A percentile compares a stretch with the other conserved stretches of the same genome.
Conservation (phyloP, 164 flowering plant species). For the Tetracentron sinense region DNA sequence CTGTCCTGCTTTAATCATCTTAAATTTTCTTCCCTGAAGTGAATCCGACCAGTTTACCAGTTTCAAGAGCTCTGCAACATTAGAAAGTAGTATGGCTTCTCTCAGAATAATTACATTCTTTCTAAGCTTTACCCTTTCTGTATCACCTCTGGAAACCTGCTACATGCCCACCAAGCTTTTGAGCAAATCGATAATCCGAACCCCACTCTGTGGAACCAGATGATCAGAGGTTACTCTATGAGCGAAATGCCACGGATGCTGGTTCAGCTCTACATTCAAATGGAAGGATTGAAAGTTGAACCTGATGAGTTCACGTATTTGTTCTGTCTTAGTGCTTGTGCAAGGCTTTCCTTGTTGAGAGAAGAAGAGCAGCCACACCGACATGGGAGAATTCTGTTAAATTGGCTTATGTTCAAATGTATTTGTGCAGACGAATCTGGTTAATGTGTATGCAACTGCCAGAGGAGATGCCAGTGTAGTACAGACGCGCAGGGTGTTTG, state of each 20-base stretch:
- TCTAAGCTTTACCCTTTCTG: conserved; percentile 41
- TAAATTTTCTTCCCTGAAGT: not conserved
- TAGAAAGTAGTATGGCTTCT: conserved; percentile 37
- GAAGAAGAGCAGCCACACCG: conserved; percentile 56
- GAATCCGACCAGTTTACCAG: not conserved
- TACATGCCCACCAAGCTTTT: conserved; percentile 32
- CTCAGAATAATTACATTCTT: conserved; percentile 50
- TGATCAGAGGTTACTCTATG: conserved; percentile 44
- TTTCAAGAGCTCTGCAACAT: conserved; percentile 38
- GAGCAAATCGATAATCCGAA: conserved; percentile 33
- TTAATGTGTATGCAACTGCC: conserved; percentile 41
- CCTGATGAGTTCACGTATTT: conserved; percentile 58
- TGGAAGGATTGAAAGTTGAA: conserved; percentile 28
- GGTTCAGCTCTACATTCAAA: conserved; percentile 29
- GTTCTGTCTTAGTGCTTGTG: conserved; percentile 49
- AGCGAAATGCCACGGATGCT: conserved; percentile 25
- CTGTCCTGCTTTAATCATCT: too few species aligned
- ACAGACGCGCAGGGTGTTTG: conserved; percentile 39
- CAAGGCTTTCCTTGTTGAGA: conserved; percentile 25
- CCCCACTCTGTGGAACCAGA: conserved; percentile 53
- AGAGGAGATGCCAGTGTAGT: conserved; percentile 16
- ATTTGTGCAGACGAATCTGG: conserved; percentile 50
- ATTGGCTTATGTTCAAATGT: conserved; percentile 41
- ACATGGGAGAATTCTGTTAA: conserved; percentile 44
- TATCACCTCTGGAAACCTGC: conserved; percentile 27